Base-by-base conservation (phyloP, 129 eudicot genomes). In the Gnaphalium uliginosum region DNA sequence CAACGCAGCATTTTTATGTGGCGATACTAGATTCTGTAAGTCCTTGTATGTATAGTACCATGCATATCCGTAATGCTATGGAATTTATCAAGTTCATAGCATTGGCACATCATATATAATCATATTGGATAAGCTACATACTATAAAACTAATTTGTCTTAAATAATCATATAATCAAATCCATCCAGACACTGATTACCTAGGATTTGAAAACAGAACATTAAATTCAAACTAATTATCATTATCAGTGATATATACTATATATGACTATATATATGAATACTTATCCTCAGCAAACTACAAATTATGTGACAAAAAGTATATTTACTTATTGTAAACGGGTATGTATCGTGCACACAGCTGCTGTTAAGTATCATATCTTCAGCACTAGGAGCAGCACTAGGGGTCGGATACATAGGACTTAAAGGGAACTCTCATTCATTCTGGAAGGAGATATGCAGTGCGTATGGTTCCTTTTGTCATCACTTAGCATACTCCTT, bases 371-470 rank as follows among this genome's bases (percentile, higher is more conserved):
- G 88, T 43, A 84, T 89, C 17, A 48, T 87, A 62, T 89, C 98
- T 13, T 53, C 98, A 10, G 98, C 93, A 56, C 67, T 84, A 7
- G 98, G 96, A 78, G 72, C 94, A 73, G 87, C 85, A 48, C 84
- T 82, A 1, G 96, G 35, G 19, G 90, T 92, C 5, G 93, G 78
- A 23, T 92, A 89, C 70, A 26, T 87, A n/a, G 98, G 96, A 22
- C 57, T 87, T 54, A 89, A 81, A 77, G 96, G 98, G 46, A 89
- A 87, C 75, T 54, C 80, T 23, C 88, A 87, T 79, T 27, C 89
- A 86, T 46, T 72, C 81, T 1, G 35, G 79, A 11, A 0, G 25
- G 79, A 89, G 81, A 37, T 92, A 4, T 92, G 98, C 79, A 69
- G 77, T 57, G 8, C 29, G 6, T 89, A 79, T 29, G 87, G 78